Evolutionary conservation across 306 rosid species (phyloP).

Genomic region (Gastrolobium villosum): DNA sequence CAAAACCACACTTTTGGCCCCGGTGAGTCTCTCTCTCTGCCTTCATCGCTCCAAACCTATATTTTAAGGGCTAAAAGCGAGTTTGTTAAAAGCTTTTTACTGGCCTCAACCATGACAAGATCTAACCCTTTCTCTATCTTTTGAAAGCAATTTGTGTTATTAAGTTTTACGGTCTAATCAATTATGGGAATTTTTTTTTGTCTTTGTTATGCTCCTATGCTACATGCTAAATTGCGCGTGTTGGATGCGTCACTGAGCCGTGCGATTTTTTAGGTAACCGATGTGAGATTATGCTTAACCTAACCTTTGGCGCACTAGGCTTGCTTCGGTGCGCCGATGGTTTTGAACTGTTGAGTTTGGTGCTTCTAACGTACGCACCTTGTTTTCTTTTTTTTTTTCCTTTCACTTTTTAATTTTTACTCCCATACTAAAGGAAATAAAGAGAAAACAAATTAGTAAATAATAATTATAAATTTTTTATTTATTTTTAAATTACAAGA

Average conservation of each 20-base stretch:
- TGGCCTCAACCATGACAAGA: slow-evolving; percentile 30
- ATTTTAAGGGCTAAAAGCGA: not conserved
- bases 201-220: slow-evolving; percentile 40
- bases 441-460: too few species aligned
- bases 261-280: not conserved
- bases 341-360: slow-evolving; percentile 24
- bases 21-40: slow-evolving; percentile 54
- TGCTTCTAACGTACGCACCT: slow-evolving; percentile 45
- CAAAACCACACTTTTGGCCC: slow-evolving; percentile 64
- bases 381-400: too few species aligned
- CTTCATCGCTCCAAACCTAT: not conserved
- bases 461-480: not conserved
- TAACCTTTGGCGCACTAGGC: not conserved
- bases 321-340: slow-evolving; percentile 45
- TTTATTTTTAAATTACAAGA: not conserved
- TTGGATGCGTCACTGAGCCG: not conserved
- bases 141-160: slow-evolving; percentile 46
- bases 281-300: slow-evolving; percentile 6
- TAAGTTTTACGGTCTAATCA: slow-evolving; percentile 21
- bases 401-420: not conserved
- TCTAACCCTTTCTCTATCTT: slow-evolving; percentile 36
- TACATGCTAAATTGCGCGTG: slow-evolving; percentile 40
- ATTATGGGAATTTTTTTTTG: slow-evolving; percentile 20
- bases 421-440: too few species aligned
- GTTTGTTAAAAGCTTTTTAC: not conserved